A percentile compares a stretch with the other conserved stretches of the same genome.
These are phyloP conservation scores for Filobasidium uniguttulatum DNA, from an alignment of 1,284 basidiomycete genomes.

Conservation along the genomic window DNA sequence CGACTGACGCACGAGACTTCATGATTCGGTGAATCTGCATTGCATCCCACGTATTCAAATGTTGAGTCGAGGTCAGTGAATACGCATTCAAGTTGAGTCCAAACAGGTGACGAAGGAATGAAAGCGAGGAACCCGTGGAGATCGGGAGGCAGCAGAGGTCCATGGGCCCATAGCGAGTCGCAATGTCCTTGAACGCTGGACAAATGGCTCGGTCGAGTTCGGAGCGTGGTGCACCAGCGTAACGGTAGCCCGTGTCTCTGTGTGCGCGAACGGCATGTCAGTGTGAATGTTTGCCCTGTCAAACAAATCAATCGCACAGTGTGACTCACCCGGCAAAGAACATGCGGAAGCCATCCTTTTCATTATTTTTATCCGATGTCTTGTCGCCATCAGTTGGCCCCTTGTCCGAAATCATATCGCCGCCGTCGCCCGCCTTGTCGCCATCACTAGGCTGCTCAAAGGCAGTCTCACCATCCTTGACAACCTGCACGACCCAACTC, in stretches of 20 bases:
- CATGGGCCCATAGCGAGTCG: constrained; percentile 29
- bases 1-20: constrained; percentile 23
- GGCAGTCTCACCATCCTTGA: no score
- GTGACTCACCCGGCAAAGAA: constrained; percentile 33
- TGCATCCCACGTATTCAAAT: constrained; percentile 33
- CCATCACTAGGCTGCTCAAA: no score
- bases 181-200: constrained; percentile 35
- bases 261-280: background rate
- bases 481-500: constrained; percentile 33
- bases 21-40: constrained; percentile 30
- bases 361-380: background rate
- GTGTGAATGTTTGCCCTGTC: no score
- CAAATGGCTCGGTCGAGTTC: constrained; percentile 27
- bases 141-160: constrained; percentile 30
- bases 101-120: constrained; percentile 32
- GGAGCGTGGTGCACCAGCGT: constrained; percentile 29
- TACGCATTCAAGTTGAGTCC: constrained; percentile 35
- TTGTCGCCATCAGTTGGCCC: background rate
- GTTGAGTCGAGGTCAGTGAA: constrained; percentile 33
- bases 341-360: constrained; percentile 28
- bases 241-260: constrained; percentile 36
- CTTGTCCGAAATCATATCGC: background rate
- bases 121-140: constrained; percentile 33
- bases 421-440: constrained; percentile 8
- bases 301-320: background rate